phyloP scores from a whole-genome alignment of 2,329 filamentous ascomycete genomes.

The Sporothrix mexicana region DNA sequence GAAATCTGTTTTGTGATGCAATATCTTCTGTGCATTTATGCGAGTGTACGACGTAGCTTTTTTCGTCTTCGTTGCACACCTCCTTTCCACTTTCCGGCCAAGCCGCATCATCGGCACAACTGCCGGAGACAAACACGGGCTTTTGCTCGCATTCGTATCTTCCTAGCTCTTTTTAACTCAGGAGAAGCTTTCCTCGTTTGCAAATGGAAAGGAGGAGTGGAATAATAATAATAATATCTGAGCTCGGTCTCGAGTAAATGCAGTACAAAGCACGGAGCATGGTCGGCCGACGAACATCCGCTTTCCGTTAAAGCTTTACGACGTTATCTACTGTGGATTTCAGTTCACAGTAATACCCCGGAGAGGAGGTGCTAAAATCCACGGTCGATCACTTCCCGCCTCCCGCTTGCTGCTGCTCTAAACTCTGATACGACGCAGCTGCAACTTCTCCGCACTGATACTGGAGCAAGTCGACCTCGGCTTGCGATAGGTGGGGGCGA shows the following conservation, averaged over 20 bases:
- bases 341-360: too few species aligned
- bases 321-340: background rate
- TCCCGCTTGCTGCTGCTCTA: too few species aligned
- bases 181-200: background rate
- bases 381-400: background rate
- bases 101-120: background rate
- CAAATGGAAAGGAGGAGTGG: background rate
- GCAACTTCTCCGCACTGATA: background rate
- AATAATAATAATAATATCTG: background rate
- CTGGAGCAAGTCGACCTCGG: background rate
- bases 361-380: too few species aligned
- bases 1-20: background rate
- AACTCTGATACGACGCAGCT: too few species aligned
- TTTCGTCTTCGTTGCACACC: too few species aligned
- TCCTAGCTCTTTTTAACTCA: too few species aligned
- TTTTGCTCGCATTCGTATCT: too few species aligned
- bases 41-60: background rate
- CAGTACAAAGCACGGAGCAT: too few species aligned
- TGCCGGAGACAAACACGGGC: background rate
- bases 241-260: too few species aligned
- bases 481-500: conserved; percentile 6
- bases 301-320: background rate
- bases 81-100: too few species aligned
- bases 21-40: background rate
- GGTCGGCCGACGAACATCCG: too few species aligned